phyloP scores from a whole-genome alignment of 2,329 filamentous ascomycete genomes.

The Chrysoporthe cubensis region DNA sequence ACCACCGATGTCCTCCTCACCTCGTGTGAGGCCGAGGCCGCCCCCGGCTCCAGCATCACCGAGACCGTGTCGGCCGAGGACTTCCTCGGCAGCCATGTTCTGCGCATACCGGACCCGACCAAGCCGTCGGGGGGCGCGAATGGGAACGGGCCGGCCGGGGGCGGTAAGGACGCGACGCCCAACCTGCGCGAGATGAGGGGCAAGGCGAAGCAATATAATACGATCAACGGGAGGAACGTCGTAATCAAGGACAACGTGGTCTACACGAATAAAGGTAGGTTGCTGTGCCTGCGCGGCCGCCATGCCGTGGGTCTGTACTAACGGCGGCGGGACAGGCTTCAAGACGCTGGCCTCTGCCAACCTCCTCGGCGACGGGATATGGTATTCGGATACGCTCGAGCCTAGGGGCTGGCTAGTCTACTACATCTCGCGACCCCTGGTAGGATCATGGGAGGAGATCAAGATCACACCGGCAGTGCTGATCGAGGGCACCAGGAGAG shows the following conservation, averaged over 20 bases:
- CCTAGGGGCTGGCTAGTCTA: constrained; percentile 95
- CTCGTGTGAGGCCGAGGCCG: constrained; percentile 82
- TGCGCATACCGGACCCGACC: constrained; percentile 71
- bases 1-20: constrained; percentile 90
- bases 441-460: constrained; percentile 80
- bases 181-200: constrained; percentile 84
- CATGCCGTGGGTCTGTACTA: background rate
- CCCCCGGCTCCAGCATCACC: constrained; percentile 65
- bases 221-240: constrained; percentile 88
- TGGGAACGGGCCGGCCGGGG: constrained; percentile 45
- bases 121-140: constrained; percentile 48
- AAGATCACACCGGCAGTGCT: constrained; percentile 70
- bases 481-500: constrained; percentile 46
- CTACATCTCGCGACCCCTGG: constrained; percentile 87
- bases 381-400: constrained; percentile 87
- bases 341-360: constrained; percentile 89
- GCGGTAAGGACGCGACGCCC: constrained; percentile 55
- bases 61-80: constrained; percentile 90
- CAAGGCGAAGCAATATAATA: constrained; percentile 93
- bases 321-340: constrained; percentile 67
- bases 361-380: constrained; percentile 80
- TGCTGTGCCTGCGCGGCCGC: background rate
- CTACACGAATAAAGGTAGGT: constrained; percentile 92
- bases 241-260: constrained; percentile 92
- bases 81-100: constrained; percentile 94